Evolutionary conservation across 148 eudicot species (phyloP).

Genomic region (Heliamphora exappendiculata): DNA sequence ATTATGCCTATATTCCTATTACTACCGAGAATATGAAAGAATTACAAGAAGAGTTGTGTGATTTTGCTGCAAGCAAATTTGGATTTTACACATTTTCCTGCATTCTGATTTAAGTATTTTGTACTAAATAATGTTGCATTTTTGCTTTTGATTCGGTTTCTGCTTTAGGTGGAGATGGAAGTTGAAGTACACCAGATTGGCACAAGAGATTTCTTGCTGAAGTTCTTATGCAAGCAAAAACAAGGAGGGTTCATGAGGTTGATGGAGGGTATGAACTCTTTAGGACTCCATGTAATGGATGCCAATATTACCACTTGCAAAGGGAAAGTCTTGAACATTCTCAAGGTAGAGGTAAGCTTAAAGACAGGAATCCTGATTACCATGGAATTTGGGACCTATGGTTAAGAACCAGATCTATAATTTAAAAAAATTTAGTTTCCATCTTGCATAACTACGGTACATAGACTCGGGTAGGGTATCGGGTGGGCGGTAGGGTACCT

Average conservation of each 20-base stretch:
- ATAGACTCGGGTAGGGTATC: too few relatives aligned
- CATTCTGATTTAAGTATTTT: too few relatives aligned
- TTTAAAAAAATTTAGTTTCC: too few relatives aligned
- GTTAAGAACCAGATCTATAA: background rate
- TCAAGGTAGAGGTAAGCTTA: slow-evolving; percentile 17
- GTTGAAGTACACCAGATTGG: slow-evolving; percentile 58
- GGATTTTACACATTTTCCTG: too few relatives aligned
- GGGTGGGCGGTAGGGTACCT: too few relatives aligned
- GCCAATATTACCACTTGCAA: slow-evolving; percentile 39
- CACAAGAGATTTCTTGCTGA: slow-evolving; percentile 43
- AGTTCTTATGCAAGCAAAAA: slow-evolving; percentile 27
- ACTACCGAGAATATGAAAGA: background rate
- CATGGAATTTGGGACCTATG: background rate
- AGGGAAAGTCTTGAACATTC: slow-evolving; percentile 21
- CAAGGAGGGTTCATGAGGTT: slow-evolving; percentile 46
- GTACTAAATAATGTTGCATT: background rate
- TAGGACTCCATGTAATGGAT: slow-evolving; percentile 48
- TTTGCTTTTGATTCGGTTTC: background rate
- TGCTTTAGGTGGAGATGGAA: slow-evolving; percentile 39
- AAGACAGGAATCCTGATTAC: too few relatives aligned
- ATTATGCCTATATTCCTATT: background rate
- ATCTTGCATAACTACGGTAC: too few relatives aligned
- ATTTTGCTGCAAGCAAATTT: too few relatives aligned
- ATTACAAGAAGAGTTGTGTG: too few relatives aligned
- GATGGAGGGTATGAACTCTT: slow-evolving; percentile 41